These are phyloP conservation scores for Poa pratensis DNA, from an alignment of 176 grass and related monocot genomes.

Conservation along the genomic window DNA sequence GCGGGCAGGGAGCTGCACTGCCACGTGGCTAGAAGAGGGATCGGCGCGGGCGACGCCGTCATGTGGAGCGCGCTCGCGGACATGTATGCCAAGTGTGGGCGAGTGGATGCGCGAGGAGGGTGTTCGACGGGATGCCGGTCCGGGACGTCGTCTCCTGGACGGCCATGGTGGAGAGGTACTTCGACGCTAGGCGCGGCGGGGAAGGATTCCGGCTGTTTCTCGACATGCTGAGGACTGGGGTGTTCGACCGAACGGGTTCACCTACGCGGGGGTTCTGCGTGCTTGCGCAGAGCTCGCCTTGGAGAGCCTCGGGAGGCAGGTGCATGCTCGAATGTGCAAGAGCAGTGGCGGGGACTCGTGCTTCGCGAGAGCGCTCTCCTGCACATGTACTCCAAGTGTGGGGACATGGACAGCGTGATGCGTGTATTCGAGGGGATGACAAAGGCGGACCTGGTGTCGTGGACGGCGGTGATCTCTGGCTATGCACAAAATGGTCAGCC, in stretches of 20 bases:
- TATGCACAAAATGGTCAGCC: constrained; percentile 80
- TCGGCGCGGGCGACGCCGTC: constrained; percentile 58
- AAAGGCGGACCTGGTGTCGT: constrained; percentile 69
- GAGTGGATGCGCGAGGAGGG: constrained; percentile 63
- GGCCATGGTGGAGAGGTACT: constrained; percentile 88
- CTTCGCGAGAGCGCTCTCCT: constrained; percentile 67
- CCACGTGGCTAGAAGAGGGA: constrained; percentile 66
- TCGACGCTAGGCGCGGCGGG: constrained; percentile 48
- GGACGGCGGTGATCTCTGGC: constrained; percentile 72
- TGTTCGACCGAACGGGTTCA: constrained; percentile 72
- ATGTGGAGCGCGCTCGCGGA: constrained; percentile 81
- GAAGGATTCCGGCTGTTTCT: constrained; percentile 70
- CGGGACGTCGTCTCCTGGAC: constrained; percentile 85
- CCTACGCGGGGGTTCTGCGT: constrained; percentile 67
- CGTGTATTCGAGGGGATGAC: constrained; percentile 57
- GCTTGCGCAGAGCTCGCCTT: constrained; percentile 60
- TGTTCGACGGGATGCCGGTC: constrained; percentile 60
- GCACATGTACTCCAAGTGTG: constrained; percentile 89
- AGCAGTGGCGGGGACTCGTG: constrained; percentile 50
- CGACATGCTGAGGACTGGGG: constrained; percentile 55
- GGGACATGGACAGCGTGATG: constrained; percentile 63
- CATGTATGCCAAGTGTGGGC: constrained; percentile 89
- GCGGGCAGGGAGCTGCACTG: constrained; percentile 81
- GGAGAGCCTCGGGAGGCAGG: constrained; percentile 66
- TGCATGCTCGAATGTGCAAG: constrained; percentile 74